Evolutionary conservation across 345 rosid species (phyloP).

Genomic region (Eucalyptus viminalis): DNA sequence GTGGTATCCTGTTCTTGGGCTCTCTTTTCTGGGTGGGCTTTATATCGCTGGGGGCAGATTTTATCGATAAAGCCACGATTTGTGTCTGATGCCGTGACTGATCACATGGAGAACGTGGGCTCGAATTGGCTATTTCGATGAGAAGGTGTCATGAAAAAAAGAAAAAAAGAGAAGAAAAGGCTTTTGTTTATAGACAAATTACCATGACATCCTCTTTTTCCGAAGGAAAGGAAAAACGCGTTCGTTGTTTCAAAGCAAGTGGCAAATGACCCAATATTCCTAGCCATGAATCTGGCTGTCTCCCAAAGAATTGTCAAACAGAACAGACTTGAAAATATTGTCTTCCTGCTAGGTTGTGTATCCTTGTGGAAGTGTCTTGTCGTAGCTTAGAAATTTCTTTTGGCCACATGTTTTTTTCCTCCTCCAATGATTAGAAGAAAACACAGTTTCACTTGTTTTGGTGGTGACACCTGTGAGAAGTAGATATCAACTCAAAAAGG

Average conservation of each 20-base stretch:
- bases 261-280: neutral
- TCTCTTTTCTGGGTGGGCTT: neutral
- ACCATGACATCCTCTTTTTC: neutral
- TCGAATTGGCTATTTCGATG: neutral
- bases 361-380: neutral
- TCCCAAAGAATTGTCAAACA: neutral
- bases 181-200: neutral
- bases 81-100: neutral
- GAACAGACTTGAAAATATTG: neutral
- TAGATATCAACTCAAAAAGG: neutral
- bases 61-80: neutral
- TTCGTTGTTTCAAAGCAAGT: neutral
- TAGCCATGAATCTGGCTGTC: neutral
- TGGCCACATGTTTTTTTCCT: neutral
- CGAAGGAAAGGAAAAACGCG: neutral
- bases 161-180: neutral
- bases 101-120: neutral
- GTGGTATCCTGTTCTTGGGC: neutral
- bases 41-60: neutral
- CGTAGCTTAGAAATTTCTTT: neutral
- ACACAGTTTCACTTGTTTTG: neutral
- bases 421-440: neutral
- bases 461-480: neutral
- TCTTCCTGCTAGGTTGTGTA: neutral
- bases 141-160: neutral